Evolutionary conservation across 208 protist species (phyloP), one percentile per base, ranked within the genome.

Genomic region (Crithidia thermophila): DNA sequence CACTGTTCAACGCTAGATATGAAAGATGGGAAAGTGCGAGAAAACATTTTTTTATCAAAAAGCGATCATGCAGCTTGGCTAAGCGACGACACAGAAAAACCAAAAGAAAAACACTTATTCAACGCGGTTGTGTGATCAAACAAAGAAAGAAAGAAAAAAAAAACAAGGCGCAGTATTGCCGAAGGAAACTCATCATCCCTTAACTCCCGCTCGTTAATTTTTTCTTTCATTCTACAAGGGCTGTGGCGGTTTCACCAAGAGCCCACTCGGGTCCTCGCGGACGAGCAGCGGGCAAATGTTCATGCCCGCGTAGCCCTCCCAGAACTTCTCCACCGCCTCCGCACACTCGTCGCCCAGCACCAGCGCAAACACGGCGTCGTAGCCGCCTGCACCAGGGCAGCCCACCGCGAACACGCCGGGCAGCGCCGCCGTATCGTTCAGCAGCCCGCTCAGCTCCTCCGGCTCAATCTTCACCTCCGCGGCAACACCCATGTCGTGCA

Each of bases 351-450:
- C 81, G 25, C 87, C 86, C 3, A 96, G 42, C n/a, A 85, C 84
- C 2, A 97, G 67, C 27, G 90, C 94, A 79, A 95, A 98, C 14
- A 98, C 79, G 28, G 96, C 94, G 56, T 98, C 96, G 75, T 95
- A 98, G 33, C 96, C 96, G 55, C 96, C 96, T 10, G 95, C 94
- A 28, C 96, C 96, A 23, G 96, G 94, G 58, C 94, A 96, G 51
- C 96, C 97, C 14, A 94, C 94, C 6, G 91, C 91, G 59, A 98
- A 87, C 47, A 98, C 92, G 46, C 95, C 95, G 4, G 86, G 75
- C 59, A 98, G 74, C 1, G 71, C 73, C 14, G 82, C 81, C 14
- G 94, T 98, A 16, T 74, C 77, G 60, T 98, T 69, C 2, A 98
- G 78, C 28, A 98, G 59, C 33, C 61, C 53, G 1, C 74, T 97